These are phyloP conservation scores for Setomelanomma holmii DNA, from an alignment of 2,329 filamentous ascomycete genomes.

Conservation along the genomic window DNA sequence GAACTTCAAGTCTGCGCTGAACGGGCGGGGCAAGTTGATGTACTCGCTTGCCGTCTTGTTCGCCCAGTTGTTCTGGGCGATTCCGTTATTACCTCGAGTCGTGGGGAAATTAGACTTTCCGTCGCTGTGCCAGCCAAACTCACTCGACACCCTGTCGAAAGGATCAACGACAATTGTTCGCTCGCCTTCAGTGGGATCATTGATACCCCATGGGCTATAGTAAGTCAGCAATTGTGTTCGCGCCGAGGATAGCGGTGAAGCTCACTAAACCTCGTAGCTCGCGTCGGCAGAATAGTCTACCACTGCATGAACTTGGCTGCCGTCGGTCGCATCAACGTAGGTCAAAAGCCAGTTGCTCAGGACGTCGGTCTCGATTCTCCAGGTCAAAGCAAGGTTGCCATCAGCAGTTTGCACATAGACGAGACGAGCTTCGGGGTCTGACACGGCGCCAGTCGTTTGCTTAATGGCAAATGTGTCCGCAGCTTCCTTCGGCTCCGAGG, in stretches of 20 bases:
- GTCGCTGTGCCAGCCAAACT: conserved; percentile 62
- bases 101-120: conserved; percentile 59
- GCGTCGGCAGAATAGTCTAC: conserved; percentile 66
- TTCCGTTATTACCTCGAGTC: conserved; percentile 66
- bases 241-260: background rate
- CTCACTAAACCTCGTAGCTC: conserved; percentile 62
- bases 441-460: conserved; percentile 57
- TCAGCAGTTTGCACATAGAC: conserved; percentile 62
- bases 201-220: conserved; percentile 56
- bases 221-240: conserved; percentile 9
- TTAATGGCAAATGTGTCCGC: conserved; percentile 55
- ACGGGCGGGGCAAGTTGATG: conserved; percentile 61
- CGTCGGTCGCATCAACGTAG: conserved; percentile 61
- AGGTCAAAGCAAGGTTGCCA: conserved; percentile 58
- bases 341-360: conserved; percentile 65
- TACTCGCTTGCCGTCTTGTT: conserved; percentile 47
- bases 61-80: conserved; percentile 61
- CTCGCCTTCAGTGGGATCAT: conserved; percentile 60
- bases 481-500: conserved; percentile 47
- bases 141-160: conserved; percentile 55
- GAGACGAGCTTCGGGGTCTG: conserved; percentile 63
- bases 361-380: conserved; percentile 67
- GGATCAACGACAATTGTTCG: conserved; percentile 58
- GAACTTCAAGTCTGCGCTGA: conserved; percentile 54
- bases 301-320: conserved; percentile 59